These are phyloP conservation scores for Mesembryanthemum crystallinum DNA, from an alignment of 148 eudicot genomes.

Conservation along the genomic window DNA sequence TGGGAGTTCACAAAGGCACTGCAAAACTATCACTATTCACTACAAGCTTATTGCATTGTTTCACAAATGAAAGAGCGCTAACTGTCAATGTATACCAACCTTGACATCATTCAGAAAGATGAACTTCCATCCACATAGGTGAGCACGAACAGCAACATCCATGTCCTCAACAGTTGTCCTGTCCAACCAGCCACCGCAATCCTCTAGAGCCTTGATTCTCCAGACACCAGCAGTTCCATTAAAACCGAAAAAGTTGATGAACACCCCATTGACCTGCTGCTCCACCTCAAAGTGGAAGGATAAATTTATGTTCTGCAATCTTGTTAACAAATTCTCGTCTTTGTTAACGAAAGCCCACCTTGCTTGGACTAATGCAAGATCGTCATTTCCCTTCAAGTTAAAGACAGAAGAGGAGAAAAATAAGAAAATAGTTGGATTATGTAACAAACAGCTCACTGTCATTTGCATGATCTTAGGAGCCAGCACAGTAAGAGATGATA, in stretches of 20 bases:
- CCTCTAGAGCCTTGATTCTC: conserved; percentile 93
- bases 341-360: conserved; percentile 93
- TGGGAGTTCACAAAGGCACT: conserved; percentile 96
- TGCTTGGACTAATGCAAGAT: conserved; percentile 87
- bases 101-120: conserved; percentile 83
- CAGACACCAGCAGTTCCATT: conserved; percentile 99
- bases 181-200: conserved; percentile 96
- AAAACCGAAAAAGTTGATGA: conserved; percentile 92
- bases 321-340: conserved; percentile 92
- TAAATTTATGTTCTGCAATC: conserved; percentile 85
- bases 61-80: neutral
- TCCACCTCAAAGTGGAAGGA: conserved; percentile 98
- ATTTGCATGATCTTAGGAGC: neutral
- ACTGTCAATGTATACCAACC: conserved; percentile 38
- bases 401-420: conserved; percentile 3
- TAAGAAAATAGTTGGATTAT: conserved; percentile 3
- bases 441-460: neutral
- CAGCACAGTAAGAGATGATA: neutral
- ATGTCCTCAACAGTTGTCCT: conserved; percentile 98
- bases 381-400: conserved; percentile 62
- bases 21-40: conserved; percentile 32
- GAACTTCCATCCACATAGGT: conserved; percentile 95
- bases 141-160: conserved; percentile 99
- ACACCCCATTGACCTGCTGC: conserved; percentile 94
- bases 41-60: conserved; percentile 5